Conservation (phyloP, 1,284 basidiomycete species). For the Microbotryum intermedium region DNA sequence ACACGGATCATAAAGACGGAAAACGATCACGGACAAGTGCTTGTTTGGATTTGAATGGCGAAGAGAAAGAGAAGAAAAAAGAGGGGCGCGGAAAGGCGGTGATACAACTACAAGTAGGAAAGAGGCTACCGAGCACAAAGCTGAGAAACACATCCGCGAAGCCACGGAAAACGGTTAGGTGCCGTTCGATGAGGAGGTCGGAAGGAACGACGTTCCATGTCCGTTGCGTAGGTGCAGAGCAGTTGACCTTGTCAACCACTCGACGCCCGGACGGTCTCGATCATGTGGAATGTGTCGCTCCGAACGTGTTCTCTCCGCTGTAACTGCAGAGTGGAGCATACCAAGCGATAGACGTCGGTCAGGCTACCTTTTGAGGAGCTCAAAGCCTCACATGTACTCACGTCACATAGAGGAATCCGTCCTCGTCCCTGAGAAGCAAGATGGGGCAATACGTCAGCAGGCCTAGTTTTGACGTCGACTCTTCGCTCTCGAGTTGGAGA, state of each 20-base stretch:
- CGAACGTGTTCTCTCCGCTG: conserved; percentile 94
- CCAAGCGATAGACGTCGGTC: not conserved
- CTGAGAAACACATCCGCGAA: too few relatives aligned
- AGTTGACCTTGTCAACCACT: too few relatives aligned
- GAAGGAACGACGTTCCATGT: too few relatives aligned
- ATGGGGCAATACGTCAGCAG: not conserved
- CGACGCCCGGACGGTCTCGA: too few relatives aligned
- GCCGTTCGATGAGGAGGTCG: not conserved
- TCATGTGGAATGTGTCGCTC: conserved; percentile 34
- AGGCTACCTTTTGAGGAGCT: not conserved
- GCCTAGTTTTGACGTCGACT: too few relatives aligned
- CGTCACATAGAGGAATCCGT: conserved; percentile 67
- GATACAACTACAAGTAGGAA: too few relatives aligned
- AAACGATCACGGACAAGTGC: too few relatives aligned
- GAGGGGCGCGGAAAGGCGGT: too few relatives aligned
- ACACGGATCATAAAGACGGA: too few relatives aligned
- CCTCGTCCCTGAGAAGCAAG: conserved; percentile 65
- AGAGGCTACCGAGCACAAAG: not conserved
- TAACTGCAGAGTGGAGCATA: conserved; percentile 50
- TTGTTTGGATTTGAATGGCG: not conserved
- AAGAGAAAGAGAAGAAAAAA: not conserved
- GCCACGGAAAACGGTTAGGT: not conserved
- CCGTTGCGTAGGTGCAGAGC: too few relatives aligned
- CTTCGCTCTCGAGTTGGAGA: not conserved
- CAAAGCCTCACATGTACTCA: not conserved